Evolutionary conservation across 345 rosid species (phyloP), one percentile per base, ranked within the genome.

Genomic region (Eucalyptus sp.): DNA sequence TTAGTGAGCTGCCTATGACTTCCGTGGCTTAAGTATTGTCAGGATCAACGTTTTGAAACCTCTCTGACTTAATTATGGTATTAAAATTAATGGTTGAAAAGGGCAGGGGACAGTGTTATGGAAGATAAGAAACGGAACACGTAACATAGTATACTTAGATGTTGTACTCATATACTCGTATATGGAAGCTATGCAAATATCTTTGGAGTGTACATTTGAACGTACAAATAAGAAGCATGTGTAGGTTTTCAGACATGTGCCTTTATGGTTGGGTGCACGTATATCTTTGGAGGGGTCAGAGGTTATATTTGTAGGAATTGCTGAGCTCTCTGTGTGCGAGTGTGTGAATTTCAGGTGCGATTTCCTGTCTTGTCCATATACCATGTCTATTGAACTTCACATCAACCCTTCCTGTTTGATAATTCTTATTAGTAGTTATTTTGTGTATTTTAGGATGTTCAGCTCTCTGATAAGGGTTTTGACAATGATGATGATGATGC

Each of bases 381-480:
- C 83, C 14, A 20, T 41, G 48, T 41, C 83, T 76, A 20, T 76
- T 76, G 83, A 76, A 76, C 46, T 20, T 76, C 27, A 41, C 41
- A 37, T 76, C 3, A 1, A 71, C 46, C 81, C 13, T 37, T 71
- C 81, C 18, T 33, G 41, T 37, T 17, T 18, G 81, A 18, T 71
- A 71, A 33, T 71, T 71, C 81, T 71, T 71, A 37, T 71, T 33
- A 68, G 80, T 37, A 33, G 81, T 12, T 41, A 18, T 71, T 84
- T 86, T 68, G 87, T 79, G 90, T 87, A 90, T 88, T 89, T 89
- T 93, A 93, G 96, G 94, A 94, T 92, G 87, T 91, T 89, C 93
- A 88, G 90, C 89, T 91, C 90, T 87, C 91, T 50, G 91, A 91
- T 90, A 92, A 79, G 50, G 33, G 46, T 89, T 71, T 90, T 90